Evolutionary conservation across 2,329 filamentous ascomycete genomes (phyloP).

Genomic region (Trichoderma sp.): DNA sequence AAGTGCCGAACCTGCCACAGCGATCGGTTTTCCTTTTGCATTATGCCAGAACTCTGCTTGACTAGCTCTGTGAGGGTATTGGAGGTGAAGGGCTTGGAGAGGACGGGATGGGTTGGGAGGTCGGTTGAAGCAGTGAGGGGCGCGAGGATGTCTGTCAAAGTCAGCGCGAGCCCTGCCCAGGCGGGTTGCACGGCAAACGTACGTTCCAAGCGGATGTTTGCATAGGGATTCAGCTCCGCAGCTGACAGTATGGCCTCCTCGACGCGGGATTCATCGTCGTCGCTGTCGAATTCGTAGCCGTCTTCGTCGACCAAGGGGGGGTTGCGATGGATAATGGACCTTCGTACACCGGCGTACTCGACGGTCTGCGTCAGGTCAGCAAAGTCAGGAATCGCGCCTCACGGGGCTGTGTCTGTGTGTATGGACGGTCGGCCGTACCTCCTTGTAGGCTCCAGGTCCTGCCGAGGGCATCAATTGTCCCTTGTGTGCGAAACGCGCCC

Average conservation of each 20-base stretch:
- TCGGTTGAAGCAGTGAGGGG: slow-evolving; percentile 74
- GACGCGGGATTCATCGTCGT: slow-evolving; percentile 64
- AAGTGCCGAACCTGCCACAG: slow-evolving; percentile 74
- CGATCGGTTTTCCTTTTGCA: slow-evolving; percentile 71
- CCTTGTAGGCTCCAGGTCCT: slow-evolving; percentile 67
- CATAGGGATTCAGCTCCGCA: slow-evolving; percentile 72
- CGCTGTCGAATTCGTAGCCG: slow-evolving; percentile 71
- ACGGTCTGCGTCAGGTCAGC: slow-evolving; percentile 51
- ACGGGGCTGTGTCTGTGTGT: not conserved
- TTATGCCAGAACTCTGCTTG: slow-evolving; percentile 64
- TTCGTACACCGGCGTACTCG: slow-evolving; percentile 69
- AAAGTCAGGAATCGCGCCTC: slow-evolving; percentile 23
- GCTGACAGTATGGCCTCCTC: slow-evolving; percentile 60
- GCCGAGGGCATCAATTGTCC: slow-evolving; percentile 66
- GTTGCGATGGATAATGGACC: slow-evolving; percentile 72
- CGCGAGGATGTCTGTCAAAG: slow-evolving; percentile 62
- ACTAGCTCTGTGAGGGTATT: slow-evolving; percentile 70
- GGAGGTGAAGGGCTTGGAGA: slow-evolving; percentile 72
- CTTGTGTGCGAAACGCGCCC: slow-evolving; percentile 66
- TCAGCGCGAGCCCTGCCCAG: slow-evolving; percentile 28
- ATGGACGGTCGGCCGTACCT: slow-evolving; percentile 48
- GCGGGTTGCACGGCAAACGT: slow-evolving; percentile 31
- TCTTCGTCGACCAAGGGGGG: slow-evolving; percentile 72
- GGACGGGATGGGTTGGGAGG: slow-evolving; percentile 68
- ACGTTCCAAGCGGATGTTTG: slow-evolving; percentile 70